A percentile compares a stretch with the other conserved stretches of the same genome.
phyloP scores from a whole-genome alignment of 805 yeast species.

The Lachancea sp. region DNA sequence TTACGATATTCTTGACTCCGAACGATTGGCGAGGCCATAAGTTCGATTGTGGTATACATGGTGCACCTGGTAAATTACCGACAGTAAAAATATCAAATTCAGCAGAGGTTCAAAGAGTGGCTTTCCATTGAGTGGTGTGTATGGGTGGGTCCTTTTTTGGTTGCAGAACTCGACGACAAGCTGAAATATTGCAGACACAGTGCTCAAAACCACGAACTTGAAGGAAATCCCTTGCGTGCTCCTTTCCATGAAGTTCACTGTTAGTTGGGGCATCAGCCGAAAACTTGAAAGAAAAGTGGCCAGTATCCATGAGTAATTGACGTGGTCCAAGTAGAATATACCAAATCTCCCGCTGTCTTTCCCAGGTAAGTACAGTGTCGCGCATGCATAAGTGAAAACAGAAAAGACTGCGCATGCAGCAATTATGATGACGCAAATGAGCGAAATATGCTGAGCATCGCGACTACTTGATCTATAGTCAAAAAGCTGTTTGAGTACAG shows the following conservation, averaged over 20 bases:
- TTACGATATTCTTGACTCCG: neutral
- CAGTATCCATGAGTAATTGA: slow-evolving; percentile 38
- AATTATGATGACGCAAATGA: slow-evolving; percentile 8
- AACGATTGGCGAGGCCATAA: neutral
- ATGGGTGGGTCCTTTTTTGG: slow-evolving; percentile 11
- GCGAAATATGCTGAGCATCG: slow-evolving; percentile 35
- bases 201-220: slow-evolving; percentile 16
- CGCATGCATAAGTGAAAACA: slow-evolving; percentile 19
- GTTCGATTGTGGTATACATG: slow-evolving; percentile 17
- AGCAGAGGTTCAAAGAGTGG: slow-evolving; percentile 15
- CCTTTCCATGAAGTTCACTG: slow-evolving; percentile 35
- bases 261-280: slow-evolving; percentile 37
- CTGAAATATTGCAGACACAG: slow-evolving; percentile 7
- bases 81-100: slow-evolving; percentile 14
- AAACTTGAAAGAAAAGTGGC: slow-evolving; percentile 23
- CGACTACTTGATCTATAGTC: slow-evolving; percentile 31
- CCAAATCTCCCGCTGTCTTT: slow-evolving; percentile 28
- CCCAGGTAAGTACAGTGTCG: slow-evolving; percentile 16
- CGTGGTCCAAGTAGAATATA: slow-evolving; percentile 35
- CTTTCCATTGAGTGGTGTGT: slow-evolving; percentile 21
- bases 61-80: slow-evolving; percentile 26
- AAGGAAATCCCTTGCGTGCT: slow-evolving; percentile 30
- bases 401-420: slow-evolving; percentile 8
- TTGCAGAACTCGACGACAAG: slow-evolving; percentile 4
- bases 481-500: slow-evolving; percentile 27